Evolutionary conservation across 139 green algal genomes (phyloP).

Genomic region (Edaphochlamys debaryana): DNA sequence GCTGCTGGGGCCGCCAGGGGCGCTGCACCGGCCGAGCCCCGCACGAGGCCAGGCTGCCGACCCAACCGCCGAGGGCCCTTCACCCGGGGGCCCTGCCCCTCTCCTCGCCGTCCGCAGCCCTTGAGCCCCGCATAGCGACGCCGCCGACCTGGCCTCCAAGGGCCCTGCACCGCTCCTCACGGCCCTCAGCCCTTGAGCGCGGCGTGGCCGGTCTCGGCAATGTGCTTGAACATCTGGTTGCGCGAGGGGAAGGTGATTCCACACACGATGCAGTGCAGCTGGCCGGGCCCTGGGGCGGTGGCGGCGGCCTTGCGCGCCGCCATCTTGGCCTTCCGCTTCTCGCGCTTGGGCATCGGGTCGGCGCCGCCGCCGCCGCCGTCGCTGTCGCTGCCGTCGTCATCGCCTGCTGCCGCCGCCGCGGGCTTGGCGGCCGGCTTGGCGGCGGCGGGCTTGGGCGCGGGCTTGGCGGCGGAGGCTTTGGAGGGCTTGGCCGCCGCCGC

Average conservation of each 20-base stretch:
- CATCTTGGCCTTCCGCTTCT: conserved; percentile 55
- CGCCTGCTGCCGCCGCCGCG: neutral
- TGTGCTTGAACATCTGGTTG: conserved; percentile 81
- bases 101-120: too few relatives aligned
- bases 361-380: neutral
- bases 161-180: too few relatives aligned
- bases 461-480: neutral
- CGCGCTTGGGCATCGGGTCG: conserved; percentile 30
- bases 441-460: neutral
- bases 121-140: too few relatives aligned
- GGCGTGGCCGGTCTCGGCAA: conserved; percentile 68
- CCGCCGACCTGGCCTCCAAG: too few relatives aligned
- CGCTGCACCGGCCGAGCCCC: too few relatives aligned
- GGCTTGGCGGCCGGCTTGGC: neutral
- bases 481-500: neutral
- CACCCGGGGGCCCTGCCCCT: too few relatives aligned
- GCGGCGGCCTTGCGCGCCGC: conserved; percentile 9
- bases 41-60: too few relatives aligned
- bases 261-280: conserved; percentile 66
- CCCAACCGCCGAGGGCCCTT: too few relatives aligned
- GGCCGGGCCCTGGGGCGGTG: neutral
- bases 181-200: conserved; percentile 42
- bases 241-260: conserved; percentile 64
- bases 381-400: neutral
- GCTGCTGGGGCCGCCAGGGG: too few relatives aligned